Percentiles rank a stretch among this genome's conserved stretches.
phyloP scores from a whole-genome alignment of 2,329 filamentous ascomycete genomes.

The Ophiostoma sp. region DNA sequence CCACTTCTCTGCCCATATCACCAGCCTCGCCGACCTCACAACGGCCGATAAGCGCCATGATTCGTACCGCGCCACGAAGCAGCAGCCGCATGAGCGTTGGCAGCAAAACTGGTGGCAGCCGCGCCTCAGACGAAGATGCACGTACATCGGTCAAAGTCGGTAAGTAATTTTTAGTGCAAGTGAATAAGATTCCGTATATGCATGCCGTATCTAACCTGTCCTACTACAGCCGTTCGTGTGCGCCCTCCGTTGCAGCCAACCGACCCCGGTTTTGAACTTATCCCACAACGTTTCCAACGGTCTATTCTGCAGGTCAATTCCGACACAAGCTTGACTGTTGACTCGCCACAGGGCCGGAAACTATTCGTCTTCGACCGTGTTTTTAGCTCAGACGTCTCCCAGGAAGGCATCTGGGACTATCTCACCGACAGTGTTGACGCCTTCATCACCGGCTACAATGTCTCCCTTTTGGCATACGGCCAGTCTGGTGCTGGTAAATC shows the following conservation, averaged over 20 bases:
- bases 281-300: constrained; percentile 90
- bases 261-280: constrained; percentile 90
- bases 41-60: constrained; percentile 76
- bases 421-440: constrained; percentile 81
- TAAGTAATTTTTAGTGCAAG: constrained; percentile 48
- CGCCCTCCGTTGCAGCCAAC: constrained; percentile 75
- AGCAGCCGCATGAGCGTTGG: constrained; percentile 80
- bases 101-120: constrained; percentile 70
- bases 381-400: constrained; percentile 74
- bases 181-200: neutral
- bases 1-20: constrained; percentile 13
- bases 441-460: constrained; percentile 96
- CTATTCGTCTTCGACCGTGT: constrained; percentile 96
- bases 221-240: constrained; percentile 71
- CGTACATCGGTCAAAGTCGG: constrained; percentile 95
- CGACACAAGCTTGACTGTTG: constrained; percentile 77
- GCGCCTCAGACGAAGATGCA: constrained; percentile 81
- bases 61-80: constrained; percentile 66
- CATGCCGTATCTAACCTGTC: neutral
- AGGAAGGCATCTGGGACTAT: constrained; percentile 93
- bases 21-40: constrained; percentile 61
- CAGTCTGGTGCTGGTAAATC: constrained; percentile 98
- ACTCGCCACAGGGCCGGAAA: constrained; percentile 87
- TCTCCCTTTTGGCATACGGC: constrained; percentile 92
- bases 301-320: constrained; percentile 88